phyloP scores from a whole-genome alignment of 768 basidiomycete species.

The Phlebiopsis flavidoalba region DNA sequence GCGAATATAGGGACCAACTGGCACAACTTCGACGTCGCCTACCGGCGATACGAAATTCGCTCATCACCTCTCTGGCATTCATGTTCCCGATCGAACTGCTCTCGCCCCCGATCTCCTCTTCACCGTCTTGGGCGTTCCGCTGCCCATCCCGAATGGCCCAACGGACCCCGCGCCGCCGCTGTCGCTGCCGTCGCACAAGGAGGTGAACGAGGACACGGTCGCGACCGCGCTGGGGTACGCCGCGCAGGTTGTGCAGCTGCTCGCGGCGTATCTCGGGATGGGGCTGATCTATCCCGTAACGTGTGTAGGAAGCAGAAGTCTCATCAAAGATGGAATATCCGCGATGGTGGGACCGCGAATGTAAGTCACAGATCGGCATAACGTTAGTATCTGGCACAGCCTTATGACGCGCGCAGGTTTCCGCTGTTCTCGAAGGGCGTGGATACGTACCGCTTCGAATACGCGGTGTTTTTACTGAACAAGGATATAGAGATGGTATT shows the following conservation, averaged over 20 bases:
- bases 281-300: slow-evolving; percentile 85
- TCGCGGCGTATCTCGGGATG: slow-evolving; percentile 75
- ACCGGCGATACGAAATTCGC: slow-evolving; percentile 49
- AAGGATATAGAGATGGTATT: slow-evolving; percentile 94
- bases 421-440: slow-evolving; percentile 93
- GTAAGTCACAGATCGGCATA: slow-evolving; percentile 38
- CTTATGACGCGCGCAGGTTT: slow-evolving; percentile 51
- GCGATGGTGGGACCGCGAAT: slow-evolving; percentile 94
- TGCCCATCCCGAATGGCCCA: slow-evolving; percentile 75
- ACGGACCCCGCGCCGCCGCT: slow-evolving; percentile 85
- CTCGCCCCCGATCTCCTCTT: slow-evolving; percentile 85
- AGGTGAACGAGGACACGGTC: slow-evolving; percentile 78
- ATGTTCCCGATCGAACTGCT: slow-evolving; percentile 90
- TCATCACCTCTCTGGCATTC: slow-evolving; percentile 64
- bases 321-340: slow-evolving; percentile 90
- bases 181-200: slow-evolving; percentile 54
- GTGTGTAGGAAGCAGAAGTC: slow-evolving; percentile 83
- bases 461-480: slow-evolving; percentile 94
- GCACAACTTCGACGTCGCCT: slow-evolving; percentile 44
- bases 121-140: slow-evolving; percentile 79
- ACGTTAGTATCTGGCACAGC: background rate
- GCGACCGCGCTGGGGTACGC: slow-evolving; percentile 90
- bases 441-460: slow-evolving; percentile 95
- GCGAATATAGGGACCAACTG: slow-evolving; percentile 39
- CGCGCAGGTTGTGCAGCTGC: slow-evolving; percentile 78